Evolutionary conservation across 2,329 filamentous ascomycete species (phyloP).

Genomic region (Ophiostoma sp.): DNA sequence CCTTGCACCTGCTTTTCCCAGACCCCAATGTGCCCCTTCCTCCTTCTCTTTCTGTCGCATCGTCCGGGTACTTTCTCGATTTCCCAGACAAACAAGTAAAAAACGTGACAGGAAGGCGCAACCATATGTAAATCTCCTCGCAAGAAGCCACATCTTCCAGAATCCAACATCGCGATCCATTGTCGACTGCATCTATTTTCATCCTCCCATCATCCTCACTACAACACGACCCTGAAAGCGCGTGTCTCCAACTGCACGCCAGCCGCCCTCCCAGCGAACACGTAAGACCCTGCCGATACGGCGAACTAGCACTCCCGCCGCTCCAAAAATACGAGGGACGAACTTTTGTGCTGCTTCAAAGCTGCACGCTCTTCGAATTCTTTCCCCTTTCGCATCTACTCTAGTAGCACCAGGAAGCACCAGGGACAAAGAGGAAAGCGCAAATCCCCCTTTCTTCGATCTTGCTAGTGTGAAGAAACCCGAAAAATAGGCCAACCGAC

Average conservation of each 20-base stretch:
- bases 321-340: conserved; percentile 17
- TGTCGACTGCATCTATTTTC: neutral
- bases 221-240: neutral
- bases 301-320: conserved; percentile 3
- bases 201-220: neutral
- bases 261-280: neutral
- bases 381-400: neutral
- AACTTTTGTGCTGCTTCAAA: neutral
- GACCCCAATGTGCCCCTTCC: neutral
- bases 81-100: neutral
- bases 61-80: neutral
- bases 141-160: conserved; percentile 15
- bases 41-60: conserved; percentile 22
- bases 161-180: conserved; percentile 15
- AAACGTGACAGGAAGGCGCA: neutral
- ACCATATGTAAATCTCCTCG: neutral
- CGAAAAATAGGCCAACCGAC: neutral
- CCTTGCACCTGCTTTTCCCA: conserved; percentile 13
- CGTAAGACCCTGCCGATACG: conserved; percentile 10
- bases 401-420: neutral
- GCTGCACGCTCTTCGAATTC: neutral
- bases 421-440: neutral
- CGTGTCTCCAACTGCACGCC: neutral
- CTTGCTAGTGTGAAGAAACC: conserved; percentile 20
- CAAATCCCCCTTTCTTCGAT: conserved; percentile 20